These are phyloP conservation scores for Sporisorium scitamineum DNA, from an alignment of 1,284 basidiomycete species.

Conservation along the genomic window DNA sequence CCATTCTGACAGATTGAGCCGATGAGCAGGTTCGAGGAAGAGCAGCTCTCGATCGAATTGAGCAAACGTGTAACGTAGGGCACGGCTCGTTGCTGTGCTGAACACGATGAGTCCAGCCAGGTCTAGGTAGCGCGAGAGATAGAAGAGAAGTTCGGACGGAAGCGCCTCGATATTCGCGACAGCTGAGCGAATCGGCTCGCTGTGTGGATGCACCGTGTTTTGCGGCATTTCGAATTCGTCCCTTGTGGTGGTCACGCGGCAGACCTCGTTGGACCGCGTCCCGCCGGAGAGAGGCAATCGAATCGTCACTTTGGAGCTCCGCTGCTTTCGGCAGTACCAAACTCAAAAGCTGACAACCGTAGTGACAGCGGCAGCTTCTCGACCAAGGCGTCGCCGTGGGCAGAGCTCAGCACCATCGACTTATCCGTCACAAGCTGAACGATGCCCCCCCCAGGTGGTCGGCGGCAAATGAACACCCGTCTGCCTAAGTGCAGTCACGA, in stretches of 20 bases:
- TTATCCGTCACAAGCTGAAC: background rate
- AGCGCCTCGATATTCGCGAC: conserved; percentile 20
- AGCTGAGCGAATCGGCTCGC: too few species aligned
- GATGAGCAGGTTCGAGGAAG: conserved; percentile 32
- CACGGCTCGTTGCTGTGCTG: conserved; percentile 22
- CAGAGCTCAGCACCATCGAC: background rate
- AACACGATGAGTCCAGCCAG: conserved; percentile 21
- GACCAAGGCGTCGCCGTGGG: background rate
- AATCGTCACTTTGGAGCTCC: background rate
- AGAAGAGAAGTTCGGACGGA: conserved; percentile 31
- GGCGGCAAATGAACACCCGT: background rate
- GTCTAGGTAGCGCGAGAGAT: conserved; percentile 37
- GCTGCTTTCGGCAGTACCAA: background rate
- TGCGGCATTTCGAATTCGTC: background rate
- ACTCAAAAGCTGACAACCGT: background rate
- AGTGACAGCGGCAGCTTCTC: too few species aligned
- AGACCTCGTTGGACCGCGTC: background rate
- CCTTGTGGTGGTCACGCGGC: background rate
- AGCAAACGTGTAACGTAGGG: conserved; percentile 11
- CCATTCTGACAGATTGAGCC: conserved; percentile 40
- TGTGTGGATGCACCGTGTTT: background rate
- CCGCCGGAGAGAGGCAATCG: too few species aligned
- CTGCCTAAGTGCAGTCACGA: background rate
- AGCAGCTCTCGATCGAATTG: conserved; percentile 41
- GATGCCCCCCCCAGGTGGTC: background rate